A percentile compares a stretch with the other conserved stretches of the same genome.
phyloP scores from a whole-genome alignment of 1,284 basidiomycete genomes.

The Ustilago trichophora region DNA sequence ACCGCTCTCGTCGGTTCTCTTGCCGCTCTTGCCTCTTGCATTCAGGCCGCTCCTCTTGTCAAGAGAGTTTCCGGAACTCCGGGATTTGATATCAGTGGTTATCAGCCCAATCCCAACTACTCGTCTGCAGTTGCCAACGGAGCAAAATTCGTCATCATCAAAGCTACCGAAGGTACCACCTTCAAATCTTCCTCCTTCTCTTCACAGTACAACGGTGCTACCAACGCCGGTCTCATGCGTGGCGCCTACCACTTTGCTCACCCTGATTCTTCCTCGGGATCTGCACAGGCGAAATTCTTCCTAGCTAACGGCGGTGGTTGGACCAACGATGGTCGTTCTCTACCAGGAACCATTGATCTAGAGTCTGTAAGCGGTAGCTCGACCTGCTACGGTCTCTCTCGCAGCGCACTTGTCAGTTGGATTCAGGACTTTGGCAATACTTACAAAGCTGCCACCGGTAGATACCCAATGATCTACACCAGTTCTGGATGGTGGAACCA shows the following conservation, averaged over 20 bases:
- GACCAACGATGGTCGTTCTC: conserved; percentile 41
- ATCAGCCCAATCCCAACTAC: conserved; percentile 73
- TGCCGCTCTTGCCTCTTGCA: conserved; percentile 6
- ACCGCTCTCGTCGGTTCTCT: conserved; percentile 10
- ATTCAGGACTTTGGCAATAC: conserved; percentile 70
- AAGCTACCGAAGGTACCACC: conserved; percentile 76
- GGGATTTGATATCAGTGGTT: conserved; percentile 71
- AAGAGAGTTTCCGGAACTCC: conserved; percentile 34
- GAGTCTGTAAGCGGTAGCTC: conserved; percentile 15
- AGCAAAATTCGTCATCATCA: conserved; percentile 74
- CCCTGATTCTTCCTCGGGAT: conserved; percentile 68
- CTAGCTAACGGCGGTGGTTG: conserved; percentile 72
- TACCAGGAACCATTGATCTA: conserved; percentile 59
- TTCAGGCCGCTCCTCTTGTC: conserved; percentile 21
- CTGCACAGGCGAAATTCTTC: conserved; percentile 74
- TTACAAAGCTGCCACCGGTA: conserved; percentile 71
- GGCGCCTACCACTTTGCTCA: conserved; percentile 75
- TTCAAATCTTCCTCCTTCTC: conserved; percentile 69
- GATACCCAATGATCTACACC: conserved; percentile 72
- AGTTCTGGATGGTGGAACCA: conserved; percentile 76
- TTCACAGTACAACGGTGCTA: conserved; percentile 72
- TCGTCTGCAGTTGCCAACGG: conserved; percentile 72
- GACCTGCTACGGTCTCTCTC: conserved; percentile 72
- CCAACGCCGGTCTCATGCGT: conserved; percentile 72
- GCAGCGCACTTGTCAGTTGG: conserved; percentile 74